Evolutionary conservation across 1,139 yeast genomes (phyloP), one percentile per base, ranked within the genome.

Genomic region (Hemisphaericaspora subhashii): DNA sequence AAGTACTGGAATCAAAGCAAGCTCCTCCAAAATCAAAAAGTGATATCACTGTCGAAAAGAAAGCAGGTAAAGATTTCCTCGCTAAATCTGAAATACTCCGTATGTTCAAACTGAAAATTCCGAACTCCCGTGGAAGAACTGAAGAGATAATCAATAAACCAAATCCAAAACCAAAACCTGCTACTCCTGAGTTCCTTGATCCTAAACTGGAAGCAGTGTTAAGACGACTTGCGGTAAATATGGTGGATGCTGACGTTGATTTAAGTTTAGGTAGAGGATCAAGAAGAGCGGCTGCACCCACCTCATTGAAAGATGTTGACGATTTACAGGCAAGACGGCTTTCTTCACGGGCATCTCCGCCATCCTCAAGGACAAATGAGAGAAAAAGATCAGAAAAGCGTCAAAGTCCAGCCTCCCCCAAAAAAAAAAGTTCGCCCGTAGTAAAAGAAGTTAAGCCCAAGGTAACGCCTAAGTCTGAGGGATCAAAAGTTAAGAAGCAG

Each of bases 21-120:
- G n/a, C n/a, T n/a, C 25, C 12, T 8, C 7, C 25, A 23, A 12
- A 23, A 23, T 8, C 6, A 8, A 9, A 17, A 23, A 35, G 15
- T 13, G 22, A 16, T 14, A 18, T 5, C 21, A 21, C 12, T 3
- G 12, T 6, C 12, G 28, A 20, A 4, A 22, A 25, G 25, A 33
- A 15, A 15, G 15, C 26, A 9, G 34, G 28, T 10, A 28, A 30
- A 25, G 33, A 31, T 9, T 22, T 27, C 5, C 21, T 61, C 10
- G 45, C 61, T 8, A 60, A 54, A 32, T 52, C 51, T 17, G 66
- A 63, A 31, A 51, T 62, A 10, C 46, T 63, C 38, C 51, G 50
- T 11, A 45, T 60, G 12, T 58, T 63, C 44, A 50, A 53, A 37
- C 50, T 49, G 32, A 60, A 59, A 9, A 18, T 28, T 16, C 33